Evolutionary conservation across 768 basidiomycete species (phyloP), one percentile per base, ranked within the genome.

Genomic region (Kwoniella mangroviensis): DNA sequence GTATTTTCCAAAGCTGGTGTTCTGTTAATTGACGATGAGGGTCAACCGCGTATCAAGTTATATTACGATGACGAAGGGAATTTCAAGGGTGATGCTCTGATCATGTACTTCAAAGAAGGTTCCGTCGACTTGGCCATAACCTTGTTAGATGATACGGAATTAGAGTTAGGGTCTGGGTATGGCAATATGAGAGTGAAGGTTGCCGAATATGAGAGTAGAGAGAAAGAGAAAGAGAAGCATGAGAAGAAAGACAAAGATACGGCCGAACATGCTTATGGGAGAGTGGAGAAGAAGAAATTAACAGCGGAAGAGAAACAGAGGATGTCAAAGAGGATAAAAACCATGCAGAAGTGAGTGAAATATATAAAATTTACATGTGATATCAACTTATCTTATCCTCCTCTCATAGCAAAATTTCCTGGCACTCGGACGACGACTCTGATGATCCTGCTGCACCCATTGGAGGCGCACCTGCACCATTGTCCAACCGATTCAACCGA

Each of bases 51-150:
- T 80, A 88, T 98, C 81, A 99, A 99, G 86, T 86, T 98, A 85
- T 99, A 99, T 83, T 91, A 92, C 56, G 89, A 88, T 68, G 93
- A 92, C 5, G 88, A 92, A 70, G 94, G 95, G 42, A 80, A 87
- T 26, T 97, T 98, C 83, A 97, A 88, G 75, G 96, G 97, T 49
- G 96, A 98, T 74, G 96, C 94, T 2, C 84, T 98, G 73, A 90
- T 99, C 67, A 94, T 98, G 42, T 99, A 92, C 83, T 96, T 98
- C 87, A 97, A 97, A 83, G 94, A 96, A 81, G 95, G 94, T 70
- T 93, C 91, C n/a, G 97, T 98, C 21, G 84, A 85, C 3, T 86
- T 98, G 64, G 96, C 95, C 10, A 79, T 92, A 71, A 91, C 86
- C 74, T 85, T 98, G 63, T 85, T 98, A 70, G 95, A 98, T 81